Conservation (phyloP, 2,329 filamentous ascomycete genomes). For the Trichoderma pleuroti region DNA sequence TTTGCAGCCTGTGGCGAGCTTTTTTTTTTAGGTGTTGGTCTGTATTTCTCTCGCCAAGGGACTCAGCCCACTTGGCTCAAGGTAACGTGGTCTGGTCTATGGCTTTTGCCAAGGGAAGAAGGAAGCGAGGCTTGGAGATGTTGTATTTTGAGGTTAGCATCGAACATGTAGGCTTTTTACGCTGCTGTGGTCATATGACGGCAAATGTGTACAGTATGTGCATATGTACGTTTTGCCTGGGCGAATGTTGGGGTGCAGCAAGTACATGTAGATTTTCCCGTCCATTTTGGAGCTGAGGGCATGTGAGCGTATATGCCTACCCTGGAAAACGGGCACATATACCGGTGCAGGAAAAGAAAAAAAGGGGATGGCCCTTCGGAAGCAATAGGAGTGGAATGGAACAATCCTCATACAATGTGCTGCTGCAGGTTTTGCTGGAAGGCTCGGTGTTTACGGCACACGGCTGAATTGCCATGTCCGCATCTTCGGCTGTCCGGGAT, state of each 20-base stretch:
- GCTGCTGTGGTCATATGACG: background rate
- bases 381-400: background rate
- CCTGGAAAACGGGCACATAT: background rate
- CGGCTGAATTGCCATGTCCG: constrained; percentile 7
- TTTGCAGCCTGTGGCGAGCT: background rate
- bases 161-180: background rate
- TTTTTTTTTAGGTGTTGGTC: background rate
- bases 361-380: background rate
- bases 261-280: background rate
- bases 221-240: background rate
- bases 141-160: background rate
- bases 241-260: background rate
- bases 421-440: background rate
- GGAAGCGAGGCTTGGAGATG: background rate
- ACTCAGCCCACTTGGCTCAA: constrained; percentile 3
- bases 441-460: background rate
- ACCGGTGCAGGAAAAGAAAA: background rate
- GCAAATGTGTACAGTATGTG: background rate
- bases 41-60: background rate
- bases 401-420: background rate
- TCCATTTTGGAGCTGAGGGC: background rate
- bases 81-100: background rate
- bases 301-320: background rate
- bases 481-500: constrained; percentile 10
- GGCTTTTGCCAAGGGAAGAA: background rate